These are phyloP conservation scores for Globisporangium okanoganense DNA, from an alignment of 352 stramenopile genomes.

Conservation along the genomic window DNA sequence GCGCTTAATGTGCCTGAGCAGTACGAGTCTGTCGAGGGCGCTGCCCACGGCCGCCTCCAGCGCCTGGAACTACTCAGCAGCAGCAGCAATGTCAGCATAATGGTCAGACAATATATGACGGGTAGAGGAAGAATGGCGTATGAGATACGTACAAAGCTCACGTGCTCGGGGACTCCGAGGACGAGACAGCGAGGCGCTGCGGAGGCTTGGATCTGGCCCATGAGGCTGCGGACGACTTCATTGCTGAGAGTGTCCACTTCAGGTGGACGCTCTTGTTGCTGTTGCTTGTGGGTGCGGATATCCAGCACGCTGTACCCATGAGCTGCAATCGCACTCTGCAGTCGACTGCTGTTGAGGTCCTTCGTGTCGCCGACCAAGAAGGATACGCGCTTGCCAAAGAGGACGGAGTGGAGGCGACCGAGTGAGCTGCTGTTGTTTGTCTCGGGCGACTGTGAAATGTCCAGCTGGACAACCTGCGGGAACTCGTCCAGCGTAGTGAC, in stretches of 20 bases:
- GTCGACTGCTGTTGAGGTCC: slow-evolving; percentile 12
- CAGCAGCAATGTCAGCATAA: background rate
- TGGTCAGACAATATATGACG: background rate
- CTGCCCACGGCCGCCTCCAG: slow-evolving; percentile 27
- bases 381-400: slow-evolving; percentile 35
- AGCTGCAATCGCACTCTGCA: slow-evolving; percentile 17
- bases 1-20: slow-evolving; percentile 34
- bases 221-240: background rate
- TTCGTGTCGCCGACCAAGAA: slow-evolving; percentile 23
- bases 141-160: slow-evolving; percentile 25
- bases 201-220: slow-evolving; percentile 19
- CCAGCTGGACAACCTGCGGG: slow-evolving; percentile 24
- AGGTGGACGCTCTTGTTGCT: background rate
- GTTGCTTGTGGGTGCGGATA: slow-evolving; percentile 10
- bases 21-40: slow-evolving; percentile 29
- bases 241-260: background rate
- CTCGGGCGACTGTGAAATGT: slow-evolving; percentile 14
- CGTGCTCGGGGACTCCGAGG: slow-evolving; percentile 19
- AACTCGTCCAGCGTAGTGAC: slow-evolving; percentile 21
- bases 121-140: background rate
- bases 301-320: slow-evolving; percentile 27
- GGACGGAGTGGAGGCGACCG: slow-evolving; percentile 16
- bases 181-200: slow-evolving; percentile 32
- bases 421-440: background rate
- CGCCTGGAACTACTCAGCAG: slow-evolving; percentile 21